These are phyloP conservation scores for Yamadazyma blattariae DNA, from an alignment of 1,139 yeast genomes.

Conservation along the genomic window DNA sequence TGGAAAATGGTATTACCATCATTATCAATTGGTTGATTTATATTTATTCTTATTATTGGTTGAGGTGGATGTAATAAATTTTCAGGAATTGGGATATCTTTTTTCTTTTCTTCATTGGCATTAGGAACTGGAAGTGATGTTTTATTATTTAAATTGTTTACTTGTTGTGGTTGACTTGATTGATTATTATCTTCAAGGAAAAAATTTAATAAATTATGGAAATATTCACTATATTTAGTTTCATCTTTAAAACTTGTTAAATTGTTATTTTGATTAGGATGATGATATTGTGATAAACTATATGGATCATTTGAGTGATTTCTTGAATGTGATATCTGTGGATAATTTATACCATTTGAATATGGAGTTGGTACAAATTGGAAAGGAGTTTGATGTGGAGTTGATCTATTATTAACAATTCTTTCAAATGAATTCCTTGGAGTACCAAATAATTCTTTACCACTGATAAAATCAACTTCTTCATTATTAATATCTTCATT, in stretches of 20 bases:
- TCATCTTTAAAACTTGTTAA: slow-evolving; percentile 21
- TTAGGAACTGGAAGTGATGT: slow-evolving; percentile 2
- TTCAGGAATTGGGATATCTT: slow-evolving; percentile 27
- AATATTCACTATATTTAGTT: slow-evolving; percentile 32
- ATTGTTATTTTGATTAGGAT: slow-evolving; percentile 17
- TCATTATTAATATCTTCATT: slow-evolving; percentile 15
- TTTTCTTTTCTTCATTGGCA: slow-evolving; percentile 12
- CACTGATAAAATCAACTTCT: slow-evolving; percentile 37
- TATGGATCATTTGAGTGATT: slow-evolving; percentile 18
- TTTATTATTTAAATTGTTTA: slow-evolving; percentile 1
- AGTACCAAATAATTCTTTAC: slow-evolving; percentile 44
- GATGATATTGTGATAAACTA: slow-evolving; percentile 25
- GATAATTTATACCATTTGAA: not conserved
- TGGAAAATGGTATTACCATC: slow-evolving; percentile 92
- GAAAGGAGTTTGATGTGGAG: slow-evolving; percentile 9
- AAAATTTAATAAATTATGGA: slow-evolving; percentile 33
- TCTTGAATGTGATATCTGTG: slow-evolving; percentile 8
- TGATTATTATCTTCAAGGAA: slow-evolving; percentile 32
- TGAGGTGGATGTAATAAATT: slow-evolving; percentile 38
- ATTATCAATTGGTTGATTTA: slow-evolving; percentile 87
- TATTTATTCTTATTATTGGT: slow-evolving; percentile 47
- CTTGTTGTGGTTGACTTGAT: too few species aligned
- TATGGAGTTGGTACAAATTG: slow-evolving; percentile 1
- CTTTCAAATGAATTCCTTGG: slow-evolving; percentile 41
- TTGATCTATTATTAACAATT: slow-evolving; percentile 17